Evolutionary conservation across 2,329 filamentous ascomycete genomes (phyloP).

Genomic region (Ophiosphaerella korrae): DNA sequence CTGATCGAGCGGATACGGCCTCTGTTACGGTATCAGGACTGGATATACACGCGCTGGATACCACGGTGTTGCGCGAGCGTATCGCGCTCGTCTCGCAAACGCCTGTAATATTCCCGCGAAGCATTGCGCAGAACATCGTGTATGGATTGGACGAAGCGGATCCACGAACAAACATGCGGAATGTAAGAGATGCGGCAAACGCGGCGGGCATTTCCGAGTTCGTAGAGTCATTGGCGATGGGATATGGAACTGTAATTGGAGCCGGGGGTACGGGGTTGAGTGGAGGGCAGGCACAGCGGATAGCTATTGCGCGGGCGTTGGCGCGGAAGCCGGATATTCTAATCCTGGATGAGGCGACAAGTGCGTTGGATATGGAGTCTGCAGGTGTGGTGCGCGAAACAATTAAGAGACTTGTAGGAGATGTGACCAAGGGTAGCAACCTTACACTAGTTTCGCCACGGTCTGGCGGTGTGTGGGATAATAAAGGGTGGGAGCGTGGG

Average conservation of each 20-base stretch:
- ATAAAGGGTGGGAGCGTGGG: conserved; percentile 15
- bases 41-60: conserved; percentile 65
- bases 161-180: conserved; percentile 50
- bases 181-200: conserved; percentile 57
- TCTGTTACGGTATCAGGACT: conserved; percentile 63
- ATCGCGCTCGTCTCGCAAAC: conserved; percentile 73
- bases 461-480: conserved; percentile 18
- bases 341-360: conserved; percentile 86
- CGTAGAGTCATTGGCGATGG: conserved; percentile 70
- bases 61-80: conserved; percentile 62
- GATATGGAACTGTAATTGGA: conserved; percentile 75
- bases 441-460: neutral
- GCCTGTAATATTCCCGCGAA: conserved; percentile 77
- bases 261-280: conserved; percentile 76
- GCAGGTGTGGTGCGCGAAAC: conserved; percentile 68
- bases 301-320: conserved; percentile 81
- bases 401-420: conserved; percentile 59
- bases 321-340: conserved; percentile 72
- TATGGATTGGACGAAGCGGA: conserved; percentile 72
- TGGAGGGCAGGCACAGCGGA: conserved; percentile 80
- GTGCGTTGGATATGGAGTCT: conserved; percentile 73
- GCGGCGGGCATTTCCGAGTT: conserved; percentile 76
- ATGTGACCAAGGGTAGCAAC: neutral
- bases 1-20: conserved; percentile 29
- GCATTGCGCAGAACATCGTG: conserved; percentile 78